Percentiles rank a stretch among this genome's conserved stretches.
Evolutionary conservation across 2,329 filamentous ascomycete species (phyloP).

Genomic region (Verticillium dahliae): DNA sequence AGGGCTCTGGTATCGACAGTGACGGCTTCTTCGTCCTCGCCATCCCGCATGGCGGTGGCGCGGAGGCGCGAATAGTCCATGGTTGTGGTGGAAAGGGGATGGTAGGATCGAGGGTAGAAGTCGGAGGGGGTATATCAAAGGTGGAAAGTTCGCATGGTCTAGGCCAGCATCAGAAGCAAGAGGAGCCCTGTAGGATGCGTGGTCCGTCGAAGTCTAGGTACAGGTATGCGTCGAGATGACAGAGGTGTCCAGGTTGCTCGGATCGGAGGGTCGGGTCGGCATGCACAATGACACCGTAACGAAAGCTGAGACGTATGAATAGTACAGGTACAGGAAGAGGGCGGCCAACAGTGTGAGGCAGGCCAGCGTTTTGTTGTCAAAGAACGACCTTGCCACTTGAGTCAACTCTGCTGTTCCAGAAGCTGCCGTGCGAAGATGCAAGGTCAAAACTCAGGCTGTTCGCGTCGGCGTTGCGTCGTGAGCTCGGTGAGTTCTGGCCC

Average conservation of each 20-base stretch:
- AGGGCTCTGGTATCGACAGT: slow-evolving; percentile 95
- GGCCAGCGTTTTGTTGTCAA: not conserved
- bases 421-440: not conserved
- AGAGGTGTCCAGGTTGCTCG: not conserved
- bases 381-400: not conserved
- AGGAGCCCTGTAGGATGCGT: not conserved
- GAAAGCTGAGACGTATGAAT: not conserved
- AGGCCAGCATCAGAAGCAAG: not conserved
- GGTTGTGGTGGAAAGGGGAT: slow-evolving; percentile 4
- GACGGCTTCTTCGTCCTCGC: slow-evolving; percentile 91
- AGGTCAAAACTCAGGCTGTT: not conserved
- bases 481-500: not conserved
- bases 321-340: not conserved
- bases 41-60: slow-evolving; percentile 78
- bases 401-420: not conserved
- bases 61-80: slow-evolving; percentile 75
- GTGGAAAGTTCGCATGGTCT: not conserved
- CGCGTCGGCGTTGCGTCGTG: not conserved
- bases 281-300: not conserved
- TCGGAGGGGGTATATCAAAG: not conserved
- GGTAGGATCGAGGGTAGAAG: not conserved
- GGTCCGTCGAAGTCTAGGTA: not conserved
- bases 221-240: not conserved
- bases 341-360: not conserved
- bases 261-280: not conserved